These are phyloP conservation scores for Candida vaughaniae DNA, from an alignment of 805 yeast species.

Conservation along the genomic window DNA sequence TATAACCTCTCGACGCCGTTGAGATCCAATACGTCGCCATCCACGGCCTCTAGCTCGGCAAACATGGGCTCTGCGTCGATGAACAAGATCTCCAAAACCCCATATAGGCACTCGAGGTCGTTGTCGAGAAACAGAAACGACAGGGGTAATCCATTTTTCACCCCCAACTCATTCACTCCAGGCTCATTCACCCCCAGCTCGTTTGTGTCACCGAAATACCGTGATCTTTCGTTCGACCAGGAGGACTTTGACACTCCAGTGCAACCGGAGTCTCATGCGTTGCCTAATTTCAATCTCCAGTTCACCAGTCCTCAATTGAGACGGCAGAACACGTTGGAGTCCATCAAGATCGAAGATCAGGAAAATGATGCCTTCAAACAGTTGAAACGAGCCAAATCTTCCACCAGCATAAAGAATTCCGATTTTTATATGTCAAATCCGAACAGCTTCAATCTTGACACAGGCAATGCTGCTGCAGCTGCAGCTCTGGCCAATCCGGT, in stretches of 20 bases:
- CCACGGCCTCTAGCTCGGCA: conserved; percentile 4
- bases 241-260: conserved; percentile 25
- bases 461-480: neutral
- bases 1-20: conserved; percentile 15
- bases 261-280: conserved; percentile 16
- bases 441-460: neutral
- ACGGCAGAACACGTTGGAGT: conserved; percentile 28
- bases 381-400: conserved; percentile 37
- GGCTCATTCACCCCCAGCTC: conserved; percentile 17
- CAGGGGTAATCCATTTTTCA: conserved; percentile 30
- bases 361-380: conserved; percentile 45
- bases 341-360: conserved; percentile 36
- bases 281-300: conserved; percentile 10
- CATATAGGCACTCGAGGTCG: conserved; percentile 40
- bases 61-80: too few species aligned
- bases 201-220: conserved; percentile 24
- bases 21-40: conserved; percentile 10
- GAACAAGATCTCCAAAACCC: conserved; percentile 33
- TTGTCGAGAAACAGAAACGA: conserved; percentile 41
- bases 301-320: conserved; percentile 14
- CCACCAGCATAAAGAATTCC: conserved; percentile 6
- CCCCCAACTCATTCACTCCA: conserved; percentile 20
- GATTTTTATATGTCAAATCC: conserved; percentile 6
- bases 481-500: conserved; percentile 13
- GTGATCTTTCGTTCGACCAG: conserved; percentile 16